Evolutionary conservation across 2,329 filamentous ascomycete species (phyloP).

Genomic region (Aspergillus melleus): DNA sequence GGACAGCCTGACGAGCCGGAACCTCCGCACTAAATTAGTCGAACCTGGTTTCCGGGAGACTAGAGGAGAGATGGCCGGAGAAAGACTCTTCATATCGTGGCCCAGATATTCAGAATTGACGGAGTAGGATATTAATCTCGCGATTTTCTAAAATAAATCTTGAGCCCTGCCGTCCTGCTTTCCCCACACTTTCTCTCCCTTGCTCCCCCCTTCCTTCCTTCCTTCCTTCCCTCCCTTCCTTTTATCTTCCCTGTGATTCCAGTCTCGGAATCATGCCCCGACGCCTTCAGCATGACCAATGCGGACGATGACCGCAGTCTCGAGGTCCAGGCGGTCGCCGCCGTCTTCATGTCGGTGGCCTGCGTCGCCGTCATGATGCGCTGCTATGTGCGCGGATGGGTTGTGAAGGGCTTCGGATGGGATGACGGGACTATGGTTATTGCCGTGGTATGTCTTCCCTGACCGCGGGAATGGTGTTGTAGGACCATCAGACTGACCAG

Average conservation of each 20-base stretch:
- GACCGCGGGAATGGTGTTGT: too few relatives aligned
- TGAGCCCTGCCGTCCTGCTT: background rate
- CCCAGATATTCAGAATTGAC: too few relatives aligned
- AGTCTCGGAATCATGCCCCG: constrained; percentile 13
- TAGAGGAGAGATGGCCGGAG: background rate
- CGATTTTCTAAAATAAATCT: background rate
- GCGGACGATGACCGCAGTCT: constrained; percentile 19
- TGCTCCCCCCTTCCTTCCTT: background rate
- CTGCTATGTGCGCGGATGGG: constrained; percentile 31
- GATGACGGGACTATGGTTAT: constrained; percentile 35
- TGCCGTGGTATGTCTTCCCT: constrained; percentile 22
- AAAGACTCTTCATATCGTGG: background rate
- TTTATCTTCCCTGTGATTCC: background rate
- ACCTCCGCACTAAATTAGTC: background rate
- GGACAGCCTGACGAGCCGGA: background rate
- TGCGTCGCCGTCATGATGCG: constrained; percentile 29
- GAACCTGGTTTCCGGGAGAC: background rate
- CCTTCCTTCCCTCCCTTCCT: background rate
- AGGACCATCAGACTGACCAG: constrained; percentile 3
- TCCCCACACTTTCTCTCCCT: background rate
- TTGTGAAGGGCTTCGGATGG: constrained; percentile 35
- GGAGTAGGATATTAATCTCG: background rate
- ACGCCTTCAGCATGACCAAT: background rate
- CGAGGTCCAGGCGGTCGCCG: constrained; percentile 27
- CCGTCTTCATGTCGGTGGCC: constrained; percentile 30